Conservation (phyloP, 306 rosid genomes). For the Aeschynomene evenia region DNA sequence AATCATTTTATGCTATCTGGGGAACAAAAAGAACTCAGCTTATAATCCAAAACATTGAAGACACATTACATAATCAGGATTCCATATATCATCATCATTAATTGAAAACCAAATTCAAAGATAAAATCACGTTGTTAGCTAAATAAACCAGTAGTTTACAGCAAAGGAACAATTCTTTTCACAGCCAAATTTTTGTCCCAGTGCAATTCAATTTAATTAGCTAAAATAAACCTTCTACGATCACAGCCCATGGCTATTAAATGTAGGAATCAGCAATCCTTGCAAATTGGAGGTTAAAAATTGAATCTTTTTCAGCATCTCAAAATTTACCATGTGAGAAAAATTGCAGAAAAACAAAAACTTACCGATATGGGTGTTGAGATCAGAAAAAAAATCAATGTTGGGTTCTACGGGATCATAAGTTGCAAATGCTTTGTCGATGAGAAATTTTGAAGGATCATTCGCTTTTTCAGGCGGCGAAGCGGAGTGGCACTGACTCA, state of each 20-base stretch:
- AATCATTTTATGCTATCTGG: not conserved
- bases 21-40: not conserved
- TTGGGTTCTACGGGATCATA: not conserved
- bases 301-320: not conserved
- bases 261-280: not conserved
- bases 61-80: not conserved
- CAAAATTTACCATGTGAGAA: not conserved
- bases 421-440: not conserved
- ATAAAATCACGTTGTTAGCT: not conserved
- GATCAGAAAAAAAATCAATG: not conserved
- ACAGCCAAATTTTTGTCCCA: not conserved
- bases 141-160: not conserved
- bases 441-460: not conserved
- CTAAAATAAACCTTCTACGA: not conserved
- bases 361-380: not conserved
- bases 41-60: not conserved
- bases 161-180: not conserved
- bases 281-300: not conserved
- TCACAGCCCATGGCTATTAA: not conserved
- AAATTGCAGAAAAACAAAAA: not conserved
- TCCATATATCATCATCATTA: not conserved
- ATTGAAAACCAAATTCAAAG: not conserved
- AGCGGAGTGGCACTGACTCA: not conserved
- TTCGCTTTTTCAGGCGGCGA: slow-evolving; percentile 3
- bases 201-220: not conserved